Conservation (phyloP, 2,329 filamentous ascomycete species). For the Nannizziopsis barbatae region DNA sequence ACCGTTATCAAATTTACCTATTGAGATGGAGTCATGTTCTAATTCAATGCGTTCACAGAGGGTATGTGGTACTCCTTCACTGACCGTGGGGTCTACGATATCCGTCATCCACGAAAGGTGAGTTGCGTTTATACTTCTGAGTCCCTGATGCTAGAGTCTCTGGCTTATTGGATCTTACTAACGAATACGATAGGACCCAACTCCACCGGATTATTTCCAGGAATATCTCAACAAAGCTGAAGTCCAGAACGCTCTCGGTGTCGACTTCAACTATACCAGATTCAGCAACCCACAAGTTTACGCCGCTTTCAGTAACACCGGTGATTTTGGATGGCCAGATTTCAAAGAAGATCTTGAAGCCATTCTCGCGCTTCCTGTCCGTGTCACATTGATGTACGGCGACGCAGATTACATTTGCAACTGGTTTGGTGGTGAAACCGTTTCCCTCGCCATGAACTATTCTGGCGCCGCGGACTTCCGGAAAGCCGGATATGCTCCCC, state of each 20-base stretch:
- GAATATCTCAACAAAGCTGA: constrained; percentile 53
- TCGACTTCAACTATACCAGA: constrained; percentile 50
- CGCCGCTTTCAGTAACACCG: constrained; percentile 40
- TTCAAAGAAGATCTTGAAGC: constrained; percentile 5
- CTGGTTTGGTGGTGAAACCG: constrained; percentile 8
- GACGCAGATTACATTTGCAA: constrained; percentile 10
- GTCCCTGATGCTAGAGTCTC: too few species aligned
- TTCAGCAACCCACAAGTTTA: constrained; percentile 38
- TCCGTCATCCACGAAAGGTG: constrained; percentile 42
- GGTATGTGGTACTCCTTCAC: constrained; percentile 45
- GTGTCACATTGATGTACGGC: constrained; percentile 9
- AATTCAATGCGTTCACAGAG: background rate
- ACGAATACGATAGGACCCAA: constrained; percentile 41
- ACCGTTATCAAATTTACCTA: background rate
- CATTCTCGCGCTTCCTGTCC: constrained; percentile 7
- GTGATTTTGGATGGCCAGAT: constrained; percentile 20
- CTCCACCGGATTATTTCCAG: constrained; percentile 50
- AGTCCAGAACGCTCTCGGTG: constrained; percentile 50
- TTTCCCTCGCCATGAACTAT: constrained; percentile 8
- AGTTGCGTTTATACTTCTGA: constrained; percentile 8
- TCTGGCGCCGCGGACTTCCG: constrained; percentile 2
- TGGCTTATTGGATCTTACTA: too few species aligned
- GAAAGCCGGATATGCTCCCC: constrained; percentile 4
- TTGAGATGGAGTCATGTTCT: background rate
- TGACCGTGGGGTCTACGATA: constrained; percentile 40